Evolutionary conservation across 331 rosid species (phyloP).

Genomic region (Malus hybrid): DNA sequence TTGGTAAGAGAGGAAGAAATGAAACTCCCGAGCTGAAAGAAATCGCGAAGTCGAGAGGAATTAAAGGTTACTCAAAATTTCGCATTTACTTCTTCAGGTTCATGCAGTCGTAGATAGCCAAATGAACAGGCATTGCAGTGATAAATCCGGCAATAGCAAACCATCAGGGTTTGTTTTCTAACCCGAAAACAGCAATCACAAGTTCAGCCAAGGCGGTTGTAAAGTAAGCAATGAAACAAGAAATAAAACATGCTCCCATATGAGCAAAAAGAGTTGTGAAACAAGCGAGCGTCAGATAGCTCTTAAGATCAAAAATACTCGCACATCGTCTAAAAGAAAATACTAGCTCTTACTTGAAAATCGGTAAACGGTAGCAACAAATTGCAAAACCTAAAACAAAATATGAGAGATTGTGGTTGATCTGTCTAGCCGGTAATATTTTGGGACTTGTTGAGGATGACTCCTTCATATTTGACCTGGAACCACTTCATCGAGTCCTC

Average conservation of each 20-base stretch:
- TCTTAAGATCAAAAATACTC: neutral
- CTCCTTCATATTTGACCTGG: conserved; percentile 82
- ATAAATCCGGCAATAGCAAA: neutral
- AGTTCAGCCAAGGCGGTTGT: neutral
- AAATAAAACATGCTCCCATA: neutral
- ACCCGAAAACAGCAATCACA: neutral
- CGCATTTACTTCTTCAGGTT: neutral
- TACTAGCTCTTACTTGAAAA: neutral
- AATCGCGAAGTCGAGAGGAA: conserved; percentile 49
- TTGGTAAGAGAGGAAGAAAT: conserved; percentile 25
- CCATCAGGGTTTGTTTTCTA: neutral
- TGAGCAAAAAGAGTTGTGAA: neutral
- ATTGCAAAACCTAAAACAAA: conserved; percentile 7
- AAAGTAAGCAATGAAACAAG: neutral
- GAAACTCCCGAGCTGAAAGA: conserved; percentile 55
- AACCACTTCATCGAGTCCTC: conserved; percentile 92
- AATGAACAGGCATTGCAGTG: too few species aligned
- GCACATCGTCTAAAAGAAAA: neutral
- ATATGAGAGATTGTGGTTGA: neutral
- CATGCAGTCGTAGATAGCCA: neutral
- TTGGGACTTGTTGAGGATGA: conserved; percentile 73
- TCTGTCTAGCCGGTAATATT: conserved; percentile 13
- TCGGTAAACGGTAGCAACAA: neutral
- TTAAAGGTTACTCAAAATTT: conserved; percentile 50
- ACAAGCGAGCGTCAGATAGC: neutral